A percentile compares a stretch with the other conserved stretches of the same genome.
Conservation (phyloP, 1,284 basidiomycete species). For the Ceratobasidium sp. region DNA sequence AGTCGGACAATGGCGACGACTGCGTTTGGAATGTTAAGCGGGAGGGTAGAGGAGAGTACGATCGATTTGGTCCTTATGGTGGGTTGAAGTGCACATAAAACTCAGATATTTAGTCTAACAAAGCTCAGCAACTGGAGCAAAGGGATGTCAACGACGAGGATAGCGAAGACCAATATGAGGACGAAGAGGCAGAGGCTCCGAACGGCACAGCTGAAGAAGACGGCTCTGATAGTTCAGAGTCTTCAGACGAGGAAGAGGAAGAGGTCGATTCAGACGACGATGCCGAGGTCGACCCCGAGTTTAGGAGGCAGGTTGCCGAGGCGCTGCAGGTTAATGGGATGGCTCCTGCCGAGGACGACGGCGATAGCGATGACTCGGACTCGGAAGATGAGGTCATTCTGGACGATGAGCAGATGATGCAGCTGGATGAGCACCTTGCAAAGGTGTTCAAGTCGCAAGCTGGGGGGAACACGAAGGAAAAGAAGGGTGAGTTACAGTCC, state of each 20-base stretch:
- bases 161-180: slow-evolving; percentile 61
- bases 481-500: slow-evolving; percentile 65
- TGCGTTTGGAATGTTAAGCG: slow-evolving; percentile 82
- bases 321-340: slow-evolving; percentile 82
- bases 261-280: slow-evolving; percentile 59
- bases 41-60: slow-evolving; percentile 77
- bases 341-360: slow-evolving; percentile 62
- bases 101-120: slow-evolving; percentile 41
- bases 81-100: slow-evolving; percentile 55
- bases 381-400: slow-evolving; percentile 77
- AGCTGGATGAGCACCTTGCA: slow-evolving; percentile 92
- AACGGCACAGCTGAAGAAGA: slow-evolving; percentile 50
- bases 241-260: slow-evolving; percentile 64
- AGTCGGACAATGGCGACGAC: slow-evolving; percentile 85
- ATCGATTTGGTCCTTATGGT: slow-evolving; percentile 88
- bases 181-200: slow-evolving; percentile 51
- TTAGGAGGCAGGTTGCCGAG: slow-evolving; percentile 81
- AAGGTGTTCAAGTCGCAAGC: slow-evolving; percentile 82
- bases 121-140: slow-evolving; percentile 80
- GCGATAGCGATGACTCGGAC: slow-evolving; percentile 56
- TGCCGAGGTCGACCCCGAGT: slow-evolving; percentile 71
- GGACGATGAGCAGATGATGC: slow-evolving; percentile 99
- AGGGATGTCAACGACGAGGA: slow-evolving; percentile 67
- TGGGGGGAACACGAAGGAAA: slow-evolving; percentile 68
- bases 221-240: slow-evolving; percentile 59